These are phyloP conservation scores for Candida sphagnicola DNA, from an alignment of 805 yeast species.

Conservation along the genomic window DNA sequence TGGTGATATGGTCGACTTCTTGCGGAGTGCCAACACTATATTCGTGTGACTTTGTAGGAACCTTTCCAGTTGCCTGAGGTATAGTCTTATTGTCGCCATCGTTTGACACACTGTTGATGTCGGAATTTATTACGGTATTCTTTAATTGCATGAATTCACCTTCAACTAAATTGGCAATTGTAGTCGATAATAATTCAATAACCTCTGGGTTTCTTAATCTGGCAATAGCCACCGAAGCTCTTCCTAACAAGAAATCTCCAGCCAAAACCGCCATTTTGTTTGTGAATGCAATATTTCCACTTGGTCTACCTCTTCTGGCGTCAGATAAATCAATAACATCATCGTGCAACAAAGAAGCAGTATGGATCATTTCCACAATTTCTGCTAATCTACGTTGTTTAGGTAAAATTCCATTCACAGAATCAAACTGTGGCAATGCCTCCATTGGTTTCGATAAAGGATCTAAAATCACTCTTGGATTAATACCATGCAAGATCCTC, in stretches of 20 bases:
- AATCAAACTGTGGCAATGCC: constrained; percentile 54
- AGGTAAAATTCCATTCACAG: constrained; percentile 78
- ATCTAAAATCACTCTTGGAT: constrained; percentile 75
- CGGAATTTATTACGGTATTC: constrained; percentile 66
- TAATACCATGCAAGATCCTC: constrained; percentile 80
- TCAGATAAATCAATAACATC: constrained; percentile 93
- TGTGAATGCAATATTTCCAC: constrained; percentile 90
- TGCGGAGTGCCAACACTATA: constrained; percentile 40
- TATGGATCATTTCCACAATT: constrained; percentile 97
- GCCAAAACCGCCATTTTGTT: constrained; percentile 97
- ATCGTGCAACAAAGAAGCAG: constrained; percentile 92
- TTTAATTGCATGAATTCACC: constrained; percentile 99
- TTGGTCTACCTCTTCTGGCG: constrained; percentile 83
- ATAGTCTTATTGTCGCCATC: constrained; percentile 42
- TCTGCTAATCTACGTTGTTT: constrained; percentile 95
- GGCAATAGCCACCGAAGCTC: constrained; percentile 95
- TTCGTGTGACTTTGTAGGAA: constrained; percentile 59
- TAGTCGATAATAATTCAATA: constrained; percentile 88
- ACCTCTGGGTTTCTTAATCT: constrained; percentile 95
- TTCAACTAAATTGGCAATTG: constrained; percentile 95
- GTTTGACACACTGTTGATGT: constrained; percentile 43
- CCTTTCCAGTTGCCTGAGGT: constrained; percentile 60
- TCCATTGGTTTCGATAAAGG: constrained; percentile 83
- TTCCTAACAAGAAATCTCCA: constrained; percentile 90
- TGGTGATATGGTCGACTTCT: constrained; percentile 52